Evolutionary conservation across 2,329 filamentous ascomycete species (phyloP).

Genomic region (Paramyrothecium sp.): DNA sequence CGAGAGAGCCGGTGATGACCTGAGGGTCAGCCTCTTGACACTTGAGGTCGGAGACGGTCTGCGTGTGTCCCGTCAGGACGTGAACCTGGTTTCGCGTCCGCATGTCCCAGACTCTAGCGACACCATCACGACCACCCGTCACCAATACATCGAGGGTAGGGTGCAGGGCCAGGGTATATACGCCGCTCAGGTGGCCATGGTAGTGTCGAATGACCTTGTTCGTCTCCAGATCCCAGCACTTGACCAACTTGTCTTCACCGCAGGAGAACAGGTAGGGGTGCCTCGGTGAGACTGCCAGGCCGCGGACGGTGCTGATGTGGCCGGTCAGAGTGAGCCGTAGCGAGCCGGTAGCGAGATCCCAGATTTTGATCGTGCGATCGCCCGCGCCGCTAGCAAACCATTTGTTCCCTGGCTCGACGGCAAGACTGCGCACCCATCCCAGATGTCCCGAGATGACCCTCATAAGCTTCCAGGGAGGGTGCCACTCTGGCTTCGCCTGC

Average conservation of each 20-base stretch:
- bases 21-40: slow-evolving; percentile 97
- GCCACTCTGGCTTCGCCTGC: slow-evolving; percentile 82
- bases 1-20: slow-evolving; percentile 89
- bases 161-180: slow-evolving; percentile 91
- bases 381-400: slow-evolving; percentile 97
- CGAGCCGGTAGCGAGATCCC: slow-evolving; percentile 89
- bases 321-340: slow-evolving; percentile 85
- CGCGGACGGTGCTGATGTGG: slow-evolving; percentile 90
- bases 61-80: slow-evolving; percentile 86
- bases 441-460: slow-evolving; percentile 94
- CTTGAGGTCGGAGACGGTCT: slow-evolving; percentile 83
- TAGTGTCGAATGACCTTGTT: slow-evolving; percentile 99
- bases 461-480: slow-evolving; percentile 97
- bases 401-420: slow-evolving; percentile 93
- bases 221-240: slow-evolving; percentile 99
- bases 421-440: slow-evolving; percentile 87
- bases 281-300: slow-evolving; percentile 85
- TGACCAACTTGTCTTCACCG: slow-evolving; percentile 99
- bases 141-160: slow-evolving; percentile 93
- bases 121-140: slow-evolving; percentile 91
- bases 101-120: slow-evolving; percentile 98
- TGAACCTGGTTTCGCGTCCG: slow-evolving; percentile 93
- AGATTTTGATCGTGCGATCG: slow-evolving; percentile 97
- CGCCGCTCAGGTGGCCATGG: slow-evolving; percentile 92
- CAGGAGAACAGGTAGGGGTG: slow-evolving; percentile 98